Base-by-base conservation (phyloP, 768 basidiomycete genomes). In the Amanita subjunquillea region DNA sequence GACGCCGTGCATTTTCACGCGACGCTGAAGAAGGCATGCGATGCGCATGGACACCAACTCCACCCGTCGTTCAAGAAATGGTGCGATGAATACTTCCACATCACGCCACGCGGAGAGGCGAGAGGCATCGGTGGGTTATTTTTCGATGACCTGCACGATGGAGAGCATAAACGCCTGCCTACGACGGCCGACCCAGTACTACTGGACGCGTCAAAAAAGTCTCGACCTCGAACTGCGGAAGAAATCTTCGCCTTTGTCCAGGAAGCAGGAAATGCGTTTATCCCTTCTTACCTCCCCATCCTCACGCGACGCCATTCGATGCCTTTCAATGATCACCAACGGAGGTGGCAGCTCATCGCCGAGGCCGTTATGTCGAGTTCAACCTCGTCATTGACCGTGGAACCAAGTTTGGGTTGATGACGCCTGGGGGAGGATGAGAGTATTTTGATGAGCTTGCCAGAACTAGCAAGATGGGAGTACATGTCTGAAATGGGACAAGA, bases 1-100 rank as follows among this genome's bases (percentile, higher is more conserved):
- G 96, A 98, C 64, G 91, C 82, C 9, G 62, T 66, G 20, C 91
- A 93, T 64, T 99, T 98, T 71, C 96, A 99, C 71, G 56, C 62
- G 15, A 84, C 83, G 2, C 67, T 94, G 57, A 85, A 89, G 63
- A 64, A 63, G 6, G 88, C 87, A 1, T 94, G 91, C 65, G 85
- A 87, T 58, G 65, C 71, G 23, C 84, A 92, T 63, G 82, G 87
- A 37, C 56, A 72, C 2, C 69, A 71, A 25, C 72, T 95, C 49
- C 89, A 91, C 71, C 75, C 79, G 2, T 70, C 74, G 2, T 91
- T 93, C 78, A 98, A 98, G 65, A 78, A 79, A 58, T 97, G 93
- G 91, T 97, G 95, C 70, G 96, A 98, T 68, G 85, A 94, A 65
- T 99, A 99, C 71, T 99, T 99, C 67, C 85, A 76, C 67, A 87